Evolutionary conservation across 73 alveolate species (phyloP).

Genomic region (Paramecium primaurelia): DNA sequence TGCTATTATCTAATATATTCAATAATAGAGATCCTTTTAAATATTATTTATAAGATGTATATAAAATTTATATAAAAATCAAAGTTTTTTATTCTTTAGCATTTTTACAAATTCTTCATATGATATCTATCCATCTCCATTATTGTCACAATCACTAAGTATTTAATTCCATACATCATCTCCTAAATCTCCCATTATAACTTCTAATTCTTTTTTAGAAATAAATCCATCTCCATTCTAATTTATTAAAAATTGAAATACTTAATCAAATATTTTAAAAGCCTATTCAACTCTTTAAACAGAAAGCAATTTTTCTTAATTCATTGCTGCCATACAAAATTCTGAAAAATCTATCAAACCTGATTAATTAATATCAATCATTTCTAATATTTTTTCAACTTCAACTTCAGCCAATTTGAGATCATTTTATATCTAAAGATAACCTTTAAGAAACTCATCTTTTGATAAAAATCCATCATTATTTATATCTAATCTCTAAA

Average conservation of each 20-base stretch:
- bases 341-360: conserved; percentile 50
- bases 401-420: not conserved
- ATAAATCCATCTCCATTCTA: conserved; percentile 68
- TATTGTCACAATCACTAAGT: conserved; percentile 55
- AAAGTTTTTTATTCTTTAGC: conserved; percentile 39
- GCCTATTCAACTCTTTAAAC: conserved; percentile 55
- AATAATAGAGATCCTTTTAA: no score
- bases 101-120: conserved; percentile 57
- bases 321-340: conserved; percentile 61
- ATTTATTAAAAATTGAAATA: not conserved
- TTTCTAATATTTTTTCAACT: conserved; percentile 14
- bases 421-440: not conserved
- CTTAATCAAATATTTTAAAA: conserved; percentile 56
- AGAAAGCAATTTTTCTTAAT: conserved; percentile 49
- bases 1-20: no score
- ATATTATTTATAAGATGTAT: not conserved
- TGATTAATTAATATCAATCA: not conserved
- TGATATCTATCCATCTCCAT: conserved; percentile 69
- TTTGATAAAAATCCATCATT: conserved; percentile 71
- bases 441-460: conserved; percentile 66
- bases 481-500: conserved; percentile 62
- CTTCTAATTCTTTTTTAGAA: conserved; percentile 48
- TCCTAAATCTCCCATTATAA: conserved; percentile 55
- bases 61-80: not conserved
- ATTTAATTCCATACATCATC: conserved; percentile 57